Percentiles rank a stretch among this genome's conserved stretches.
These are phyloP conservation scores for Senecio squalidus DNA, from an alignment of 140 eudicot genomes.

Conservation along the genomic window DNA sequence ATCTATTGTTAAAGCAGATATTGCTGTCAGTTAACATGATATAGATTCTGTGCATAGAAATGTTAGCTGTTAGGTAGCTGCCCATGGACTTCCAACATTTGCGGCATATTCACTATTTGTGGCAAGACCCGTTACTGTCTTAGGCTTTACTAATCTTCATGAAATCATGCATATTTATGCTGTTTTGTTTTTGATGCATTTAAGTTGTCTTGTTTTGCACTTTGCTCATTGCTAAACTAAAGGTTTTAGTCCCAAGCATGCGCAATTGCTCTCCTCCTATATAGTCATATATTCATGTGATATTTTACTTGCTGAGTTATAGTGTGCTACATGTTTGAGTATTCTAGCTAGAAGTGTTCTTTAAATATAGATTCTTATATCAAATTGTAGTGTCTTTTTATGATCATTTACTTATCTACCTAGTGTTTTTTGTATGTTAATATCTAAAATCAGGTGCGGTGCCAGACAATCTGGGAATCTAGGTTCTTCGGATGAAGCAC, in stretches of 20 bases:
- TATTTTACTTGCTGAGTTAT: constrained; percentile 1
- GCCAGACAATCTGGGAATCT: constrained; percentile 72
- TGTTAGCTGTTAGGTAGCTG: background rate
- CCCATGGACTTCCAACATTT: background rate
- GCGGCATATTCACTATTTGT: background rate
- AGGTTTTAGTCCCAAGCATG: background rate
- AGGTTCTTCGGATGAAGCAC: constrained; percentile 80
- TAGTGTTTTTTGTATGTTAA: constrained; percentile 8
- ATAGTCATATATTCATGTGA: background rate
- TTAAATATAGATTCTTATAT: too few species aligned
- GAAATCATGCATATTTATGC: background rate
- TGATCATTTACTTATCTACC: constrained; percentile 6
- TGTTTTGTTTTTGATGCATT: constrained; percentile 3
- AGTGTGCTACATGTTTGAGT: constrained; percentile 2
- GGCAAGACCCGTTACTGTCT: background rate
- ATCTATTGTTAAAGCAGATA: background rate
- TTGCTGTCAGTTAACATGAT: background rate
- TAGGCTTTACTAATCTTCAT: background rate
- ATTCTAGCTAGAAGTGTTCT: background rate
- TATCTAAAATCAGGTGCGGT: constrained; percentile 59
- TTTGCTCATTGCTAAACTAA: background rate
- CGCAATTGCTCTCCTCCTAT: background rate
- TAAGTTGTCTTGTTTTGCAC: too few species aligned
- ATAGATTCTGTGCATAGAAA: background rate
- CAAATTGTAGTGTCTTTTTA: background rate